phyloP scores from a whole-genome alignment of 2,329 filamentous ascomycete genomes.

The Lecanicillium sp. region DNA sequence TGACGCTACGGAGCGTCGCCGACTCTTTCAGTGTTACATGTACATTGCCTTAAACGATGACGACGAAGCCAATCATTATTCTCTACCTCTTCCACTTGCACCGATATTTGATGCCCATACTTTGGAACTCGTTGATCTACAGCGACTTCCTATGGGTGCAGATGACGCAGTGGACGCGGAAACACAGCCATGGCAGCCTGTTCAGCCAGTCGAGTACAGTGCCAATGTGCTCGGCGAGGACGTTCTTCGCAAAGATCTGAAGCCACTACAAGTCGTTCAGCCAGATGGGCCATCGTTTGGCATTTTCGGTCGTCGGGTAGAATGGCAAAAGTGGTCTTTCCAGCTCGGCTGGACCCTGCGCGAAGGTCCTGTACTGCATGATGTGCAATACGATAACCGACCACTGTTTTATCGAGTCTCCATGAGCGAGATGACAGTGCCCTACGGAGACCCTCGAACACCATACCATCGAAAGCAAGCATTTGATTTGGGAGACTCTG shows the following conservation, averaged over 20 bases:
- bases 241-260: constrained; percentile 3
- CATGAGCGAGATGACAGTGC: constrained; percentile 61
- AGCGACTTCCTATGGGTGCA: no score
- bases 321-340: constrained; percentile 59
- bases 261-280: constrained; percentile 19
- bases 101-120: no score
- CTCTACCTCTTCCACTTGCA: no score
- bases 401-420: constrained; percentile 56
- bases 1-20: no score
- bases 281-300: constrained; percentile 23
- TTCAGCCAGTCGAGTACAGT: not conserved
- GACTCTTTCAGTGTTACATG: no score
- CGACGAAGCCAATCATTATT: no score
- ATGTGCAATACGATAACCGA: constrained; percentile 54
- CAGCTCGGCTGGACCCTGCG: constrained; percentile 59
- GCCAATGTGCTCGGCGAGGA: not conserved
- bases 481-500: constrained; percentile 61
- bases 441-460: constrained; percentile 53
- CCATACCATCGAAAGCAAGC: constrained; percentile 59
- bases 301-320: constrained; percentile 33
- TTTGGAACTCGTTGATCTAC: no score
- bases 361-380: constrained; percentile 59
- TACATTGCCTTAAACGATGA: no score
- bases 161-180: no score
- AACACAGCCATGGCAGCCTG: not conserved